Conservation (phyloP, 495 filamentous ascomycete genomes). For the Xylaria scruposa region DNA sequence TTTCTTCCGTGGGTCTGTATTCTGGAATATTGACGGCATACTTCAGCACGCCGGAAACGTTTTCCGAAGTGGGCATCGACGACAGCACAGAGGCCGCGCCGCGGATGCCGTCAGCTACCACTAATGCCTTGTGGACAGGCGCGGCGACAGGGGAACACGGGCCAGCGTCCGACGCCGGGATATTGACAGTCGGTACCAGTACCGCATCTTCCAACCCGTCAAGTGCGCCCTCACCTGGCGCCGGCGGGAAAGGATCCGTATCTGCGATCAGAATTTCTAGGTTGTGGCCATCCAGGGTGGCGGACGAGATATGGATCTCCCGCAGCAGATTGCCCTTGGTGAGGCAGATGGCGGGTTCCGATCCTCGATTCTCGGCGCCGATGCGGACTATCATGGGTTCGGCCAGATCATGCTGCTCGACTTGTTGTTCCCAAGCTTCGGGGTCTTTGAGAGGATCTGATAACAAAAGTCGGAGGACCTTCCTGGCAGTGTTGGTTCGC, state of each 20-base stretch:
- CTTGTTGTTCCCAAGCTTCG: slow-evolving; percentile 72
- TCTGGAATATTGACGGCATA: slow-evolving; percentile 52
- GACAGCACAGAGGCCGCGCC: slow-evolving; percentile 51
- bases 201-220: slow-evolving; percentile 60
- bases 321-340: slow-evolving; percentile 46
- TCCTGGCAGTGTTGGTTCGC: slow-evolving; percentile 51
- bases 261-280: slow-evolving; percentile 80
- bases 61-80: slow-evolving; percentile 43
- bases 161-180: slow-evolving; percentile 65
- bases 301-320: slow-evolving; percentile 67
- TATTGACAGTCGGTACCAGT: slow-evolving; percentile 76
- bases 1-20: slow-evolving; percentile 42
- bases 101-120: slow-evolving; percentile 71
- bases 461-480: slow-evolving; percentile 72
- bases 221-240: slow-evolving; percentile 39
- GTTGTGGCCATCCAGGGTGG: slow-evolving; percentile 68
- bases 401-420: slow-evolving; percentile 56
- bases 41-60: slow-evolving; percentile 40
- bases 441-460: slow-evolving; percentile 75
- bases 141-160: slow-evolving; percentile 71
- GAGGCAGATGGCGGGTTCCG: slow-evolving; percentile 35
- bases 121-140: slow-evolving; percentile 82
- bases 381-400: slow-evolving; percentile 56
- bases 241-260: slow-evolving; percentile 52
- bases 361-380: slow-evolving; percentile 32